phyloP scores from a whole-genome alignment of 805 yeast species.

The Starmerella scarabaei region DNA sequence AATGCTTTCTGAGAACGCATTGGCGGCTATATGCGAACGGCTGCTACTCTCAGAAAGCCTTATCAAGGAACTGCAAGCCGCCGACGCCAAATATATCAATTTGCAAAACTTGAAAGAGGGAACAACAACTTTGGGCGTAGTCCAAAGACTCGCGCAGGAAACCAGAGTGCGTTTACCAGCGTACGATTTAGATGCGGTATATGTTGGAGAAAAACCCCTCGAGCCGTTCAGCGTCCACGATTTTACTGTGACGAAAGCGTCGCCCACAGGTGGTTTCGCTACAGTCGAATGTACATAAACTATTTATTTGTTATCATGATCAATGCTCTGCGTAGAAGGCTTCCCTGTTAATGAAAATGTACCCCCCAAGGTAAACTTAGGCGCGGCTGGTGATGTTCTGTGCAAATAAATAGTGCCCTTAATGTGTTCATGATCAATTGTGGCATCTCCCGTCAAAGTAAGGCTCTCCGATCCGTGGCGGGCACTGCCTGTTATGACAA shows the following conservation, averaged over 20 bases:
- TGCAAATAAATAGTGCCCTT: too few relatives aligned
- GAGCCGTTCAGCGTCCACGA: not conserved
- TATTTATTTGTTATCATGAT: too few relatives aligned
- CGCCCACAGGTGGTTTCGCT: constrained; percentile 1
- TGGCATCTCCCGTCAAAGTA: too few relatives aligned
- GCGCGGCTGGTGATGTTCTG: too few relatives aligned
- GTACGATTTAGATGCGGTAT: not conserved
- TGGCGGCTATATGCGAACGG: constrained; percentile 4
- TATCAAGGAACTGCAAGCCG: not conserved
- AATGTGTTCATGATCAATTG: too few relatives aligned
- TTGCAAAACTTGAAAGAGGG: not conserved
- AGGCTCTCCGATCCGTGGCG: too few relatives aligned
- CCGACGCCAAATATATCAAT: not conserved
- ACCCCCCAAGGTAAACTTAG: too few relatives aligned
- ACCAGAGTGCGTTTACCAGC: not conserved
- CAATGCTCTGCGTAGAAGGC: too few relatives aligned
- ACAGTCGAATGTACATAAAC: not conserved
- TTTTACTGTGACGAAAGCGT: not conserved
- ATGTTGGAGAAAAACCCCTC: not conserved
- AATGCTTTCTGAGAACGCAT: constrained; percentile 4
- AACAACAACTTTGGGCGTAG: not conserved
- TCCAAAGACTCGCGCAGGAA: not conserved
- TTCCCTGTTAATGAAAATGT: too few relatives aligned
- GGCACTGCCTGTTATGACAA: too few relatives aligned
- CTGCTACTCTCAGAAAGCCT: constrained; percentile 3